These are phyloP conservation scores for Plectranthus barbatus DNA, from an alignment of 257 asterid species.

Conservation along the genomic window DNA sequence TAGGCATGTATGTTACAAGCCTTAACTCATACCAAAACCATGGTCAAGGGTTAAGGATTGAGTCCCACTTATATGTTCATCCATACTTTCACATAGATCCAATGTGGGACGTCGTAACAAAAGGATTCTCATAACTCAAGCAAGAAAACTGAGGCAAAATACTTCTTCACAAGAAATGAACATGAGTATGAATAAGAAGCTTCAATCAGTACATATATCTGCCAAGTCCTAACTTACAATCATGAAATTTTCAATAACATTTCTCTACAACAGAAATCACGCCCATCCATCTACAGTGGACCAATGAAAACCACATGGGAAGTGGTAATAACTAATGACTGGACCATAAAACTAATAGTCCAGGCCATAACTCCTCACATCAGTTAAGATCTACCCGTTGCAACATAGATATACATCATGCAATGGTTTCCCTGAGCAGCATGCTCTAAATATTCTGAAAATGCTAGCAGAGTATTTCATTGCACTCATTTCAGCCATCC, in stretches of 20 bases:
- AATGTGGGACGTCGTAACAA: not conserved
- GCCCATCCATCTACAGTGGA: not conserved
- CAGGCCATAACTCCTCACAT: not conserved
- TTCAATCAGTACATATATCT: conserved; percentile 5
- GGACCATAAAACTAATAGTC: not conserved
- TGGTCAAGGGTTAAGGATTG: no score
- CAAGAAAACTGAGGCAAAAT: not conserved
- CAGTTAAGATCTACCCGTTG: conserved; percentile 1
- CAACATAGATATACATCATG: not conserved
- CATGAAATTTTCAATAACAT: not conserved
- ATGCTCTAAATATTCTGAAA: not conserved
- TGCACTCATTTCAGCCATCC: not conserved
- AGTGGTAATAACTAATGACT: not conserved
- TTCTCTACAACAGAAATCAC: not conserved
- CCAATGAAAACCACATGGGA: not conserved
- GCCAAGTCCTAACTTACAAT: not conserved
- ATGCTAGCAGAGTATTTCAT: not conserved
- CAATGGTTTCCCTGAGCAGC: not conserved
- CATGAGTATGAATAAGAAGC: not conserved
- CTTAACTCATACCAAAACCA: no score
- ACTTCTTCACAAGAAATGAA: conserved; percentile 4
- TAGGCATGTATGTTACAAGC: no score
- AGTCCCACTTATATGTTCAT: no score
- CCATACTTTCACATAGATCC: no score
- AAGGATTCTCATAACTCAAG: not conserved